Base-by-base conservation (phyloP, 345 rosid species). In the Draba incana region DNA sequence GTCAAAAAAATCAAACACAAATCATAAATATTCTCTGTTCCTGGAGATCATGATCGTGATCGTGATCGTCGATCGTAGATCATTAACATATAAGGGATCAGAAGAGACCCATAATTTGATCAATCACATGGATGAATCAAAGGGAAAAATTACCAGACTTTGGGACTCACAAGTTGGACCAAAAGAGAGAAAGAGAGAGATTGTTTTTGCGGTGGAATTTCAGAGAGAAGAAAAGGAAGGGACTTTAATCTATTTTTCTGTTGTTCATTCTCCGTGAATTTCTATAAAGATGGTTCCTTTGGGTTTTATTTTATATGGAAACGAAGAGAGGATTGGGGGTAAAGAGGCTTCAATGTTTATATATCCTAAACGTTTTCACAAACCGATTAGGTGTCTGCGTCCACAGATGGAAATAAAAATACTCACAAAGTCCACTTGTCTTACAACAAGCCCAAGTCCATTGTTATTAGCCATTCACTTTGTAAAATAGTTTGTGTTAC, bases 91-190 rank as follows among this genome's bases (percentile, higher is more conserved):
- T 11, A 49, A 15, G 20, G 20, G 52, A 70, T 51, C 75, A 62
- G 16, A 51, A 24, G 33, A 44, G 51, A 52, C 51, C 15, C 20
- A 55, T 24, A 27, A 63, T 16, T 35, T 25, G 42, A 68, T 6
- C 66, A 48, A 69, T 13, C 16, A 64, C 64, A 57, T 68, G 8
- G 53, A 69, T 2, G 16, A 30, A 27, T 69, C 47, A 49, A 13
- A 5, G 51, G 57, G 51, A 15, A 20, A 71, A 64, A 48, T 72
- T 57, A 64, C 65, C 71, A 57, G 77, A 73, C 47, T 66, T 72
- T 65, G 48, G 35, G 66, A 73, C 66, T 73, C 55, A 73, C 71
- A 73, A 73, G 62, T 73, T 72, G 45, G 63, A 62, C 63, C 69
- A 45, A 70, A 59, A 31, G 52, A 60, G 60, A 20, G 8, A 43